Base-by-base conservation (phyloP, 192 early-diverging fungal genomes). In the Gryganskiella cystojenkinii region DNA sequence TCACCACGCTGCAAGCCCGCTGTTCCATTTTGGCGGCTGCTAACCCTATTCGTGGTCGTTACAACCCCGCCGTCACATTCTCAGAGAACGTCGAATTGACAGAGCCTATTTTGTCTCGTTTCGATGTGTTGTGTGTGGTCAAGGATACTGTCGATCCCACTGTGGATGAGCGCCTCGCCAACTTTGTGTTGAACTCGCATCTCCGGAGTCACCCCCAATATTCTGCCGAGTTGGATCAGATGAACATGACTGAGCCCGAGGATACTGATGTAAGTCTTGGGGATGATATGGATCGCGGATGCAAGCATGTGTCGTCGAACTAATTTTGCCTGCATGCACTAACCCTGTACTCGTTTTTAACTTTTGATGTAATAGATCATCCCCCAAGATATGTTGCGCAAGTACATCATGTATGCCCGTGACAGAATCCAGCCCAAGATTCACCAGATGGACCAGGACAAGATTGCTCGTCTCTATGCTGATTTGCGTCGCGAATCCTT, bases 61-160 rank as follows among this genome's bases (percentile, higher is more conserved):
- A 95, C 81, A 93, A 93, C 63, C 87, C 94, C n/a, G 90, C 93
- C 43, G 87, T 97, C 22, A 92, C 96, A 0, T 97, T 99, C 61
- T 94, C 94, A 37, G 92, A 96, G 79, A 99, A 99, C 70, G 98
- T 99, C 22, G 96, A 99, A 80, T 83, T 99, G 65, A 99, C 98
- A 0, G 98, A 99, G 71, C 98, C 98, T 19, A 99, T 99, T 70
- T 71, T 99, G 69, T 99, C 98, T 25, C 96, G 98, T 75, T 99
- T 99, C 64, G 98, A 99, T 83, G 88, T 97, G 2, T 87, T 99
- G 1, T 97, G 95, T 74, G 98, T 99, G 10, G 96, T 99, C 28
- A 90, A 94, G 65, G 98, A 99, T 83, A 87, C 87, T 51, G 91
- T 96, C 49, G 93, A 99, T 62, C 94, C 96, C 0, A 86, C 93